Base-by-base conservation (phyloP, 192 early-diverging fungal species). In the Thamnidium elegans region DNA sequence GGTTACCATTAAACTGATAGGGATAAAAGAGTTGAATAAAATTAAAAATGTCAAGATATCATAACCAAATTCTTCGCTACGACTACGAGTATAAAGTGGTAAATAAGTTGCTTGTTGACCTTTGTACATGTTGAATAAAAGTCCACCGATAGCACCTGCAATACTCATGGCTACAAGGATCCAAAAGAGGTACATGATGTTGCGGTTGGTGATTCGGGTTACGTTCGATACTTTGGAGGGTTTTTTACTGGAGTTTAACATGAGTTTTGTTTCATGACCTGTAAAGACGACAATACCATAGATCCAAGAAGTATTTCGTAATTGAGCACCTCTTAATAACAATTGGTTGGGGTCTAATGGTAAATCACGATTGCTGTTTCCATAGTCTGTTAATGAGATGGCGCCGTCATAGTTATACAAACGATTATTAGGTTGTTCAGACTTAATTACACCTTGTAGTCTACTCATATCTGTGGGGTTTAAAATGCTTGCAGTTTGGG, bases 1-100 rank as follows among this genome's bases (percentile, higher is more conserved):
- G 17, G 94, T 97, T 26, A 99, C 93, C 68, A 99, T 95, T 76
- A 97, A 89, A 83, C 90, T 90, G 69, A 99, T 91, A 14, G 97
- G 97, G 75, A 99, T 99, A 77, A 99, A 82, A 76, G 95, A 97
- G 84, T 99, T 99, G 86, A 92, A 99, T 53, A 99, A 75, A 80
- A 99, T 96, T 73, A 97, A 87, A 68, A 94, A 99, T 17, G 97
- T 99, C 73, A 99, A 74, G 62, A 98, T 92, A 79, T 93, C 93
- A 55, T 81, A 85, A 58, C 90, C 88, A 70, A 99, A 87, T 69
- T 87, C 83, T 63, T 81, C 30, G 1, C 52, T 71, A 74, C 11
- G 32, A 42, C 56, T 58, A 50, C 62, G 26, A 34, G 56, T 3
- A 53, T 66, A 13, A 21, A 67, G 20, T 13, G 46, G 39, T 42